Percentiles rank a stretch among this genome's conserved stretches.
Evolutionary conservation across 768 basidiomycete species (phyloP).

Genomic region (Termitomyces sp.): DNA sequence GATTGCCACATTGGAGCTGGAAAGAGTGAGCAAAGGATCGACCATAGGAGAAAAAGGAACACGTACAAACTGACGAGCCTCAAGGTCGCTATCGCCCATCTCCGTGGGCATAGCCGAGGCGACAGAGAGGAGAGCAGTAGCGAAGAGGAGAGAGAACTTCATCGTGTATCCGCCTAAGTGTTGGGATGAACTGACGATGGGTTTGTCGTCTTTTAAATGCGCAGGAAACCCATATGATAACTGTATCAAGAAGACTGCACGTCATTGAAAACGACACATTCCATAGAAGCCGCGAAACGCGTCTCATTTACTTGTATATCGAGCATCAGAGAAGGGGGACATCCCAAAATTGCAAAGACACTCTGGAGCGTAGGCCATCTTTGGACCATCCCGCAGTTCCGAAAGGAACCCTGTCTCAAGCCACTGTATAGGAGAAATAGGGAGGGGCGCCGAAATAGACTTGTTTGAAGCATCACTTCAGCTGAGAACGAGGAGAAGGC

Average conservation of each 20-base stretch:
- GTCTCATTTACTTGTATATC: too few species aligned
- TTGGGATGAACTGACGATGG: too few species aligned
- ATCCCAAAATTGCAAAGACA: background rate
- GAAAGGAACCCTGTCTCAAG: background rate
- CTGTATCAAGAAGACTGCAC: background rate
- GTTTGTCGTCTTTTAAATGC: background rate
- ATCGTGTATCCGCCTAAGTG: background rate
- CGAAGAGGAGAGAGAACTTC: conserved; percentile 10
- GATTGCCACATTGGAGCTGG: background rate
- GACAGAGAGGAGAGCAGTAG: background rate
- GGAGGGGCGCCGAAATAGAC: background rate
- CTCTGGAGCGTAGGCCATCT: background rate
- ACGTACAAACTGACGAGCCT: background rate
- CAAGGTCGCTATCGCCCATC: background rate
- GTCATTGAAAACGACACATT: background rate
- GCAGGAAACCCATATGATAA: background rate
- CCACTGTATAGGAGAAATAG: background rate
- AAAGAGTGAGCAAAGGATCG: background rate
- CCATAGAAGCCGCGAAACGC: background rate
- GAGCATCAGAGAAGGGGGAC: too few species aligned
- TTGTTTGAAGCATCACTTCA: background rate
- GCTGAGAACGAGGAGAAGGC: too few species aligned
- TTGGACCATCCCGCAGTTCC: background rate
- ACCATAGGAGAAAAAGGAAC: background rate
- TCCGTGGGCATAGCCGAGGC: background rate